Conservation (phyloP, 108 stramenopile species). For the Aureococcus anophagefferens region DNA sequence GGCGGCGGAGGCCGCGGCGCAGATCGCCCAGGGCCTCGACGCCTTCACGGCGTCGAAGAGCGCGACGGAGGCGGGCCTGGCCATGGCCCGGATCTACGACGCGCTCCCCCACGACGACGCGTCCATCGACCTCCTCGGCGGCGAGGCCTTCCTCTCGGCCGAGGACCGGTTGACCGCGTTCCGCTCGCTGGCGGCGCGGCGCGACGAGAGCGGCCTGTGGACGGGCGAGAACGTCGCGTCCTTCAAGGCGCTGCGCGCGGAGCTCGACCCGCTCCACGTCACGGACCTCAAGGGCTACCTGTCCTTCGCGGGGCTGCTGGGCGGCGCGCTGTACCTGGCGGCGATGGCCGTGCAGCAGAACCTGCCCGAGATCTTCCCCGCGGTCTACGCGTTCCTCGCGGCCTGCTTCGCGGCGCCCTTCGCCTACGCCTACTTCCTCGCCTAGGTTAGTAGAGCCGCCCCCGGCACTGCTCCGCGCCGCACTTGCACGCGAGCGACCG, state of each 20-base stretch:
- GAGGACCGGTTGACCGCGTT: neutral
- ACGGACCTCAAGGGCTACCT: neutral
- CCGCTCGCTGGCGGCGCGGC: neutral
- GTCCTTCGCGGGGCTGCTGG: neutral
- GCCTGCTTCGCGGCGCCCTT: neutral
- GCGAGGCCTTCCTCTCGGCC: neutral
- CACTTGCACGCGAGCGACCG: slow-evolving; percentile 14
- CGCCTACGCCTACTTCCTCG: neutral
- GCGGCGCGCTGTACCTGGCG: neutral
- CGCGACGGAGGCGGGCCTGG: neutral
- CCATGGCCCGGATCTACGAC: neutral
- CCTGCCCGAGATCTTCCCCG: neutral
- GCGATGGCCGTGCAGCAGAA: neutral
- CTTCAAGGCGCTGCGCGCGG: neutral
- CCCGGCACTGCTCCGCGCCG: slow-evolving; percentile 21
- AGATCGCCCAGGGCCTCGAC: neutral
- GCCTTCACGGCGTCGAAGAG: neutral
- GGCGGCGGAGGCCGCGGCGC: too few relatives aligned
- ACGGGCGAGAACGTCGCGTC: neutral
- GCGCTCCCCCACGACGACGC: neutral
- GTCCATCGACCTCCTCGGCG: neutral
- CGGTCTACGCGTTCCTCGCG: neutral
- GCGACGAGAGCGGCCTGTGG: neutral
- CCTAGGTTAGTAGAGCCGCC: too few relatives aligned
- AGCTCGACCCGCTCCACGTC: neutral